A percentile compares a stretch with the other conserved stretches of the same genome.
These are phyloP conservation scores for Ophiostoma perfectum DNA, from an alignment of 2,329 filamentous ascomycete species.

Conservation along the genomic window DNA sequence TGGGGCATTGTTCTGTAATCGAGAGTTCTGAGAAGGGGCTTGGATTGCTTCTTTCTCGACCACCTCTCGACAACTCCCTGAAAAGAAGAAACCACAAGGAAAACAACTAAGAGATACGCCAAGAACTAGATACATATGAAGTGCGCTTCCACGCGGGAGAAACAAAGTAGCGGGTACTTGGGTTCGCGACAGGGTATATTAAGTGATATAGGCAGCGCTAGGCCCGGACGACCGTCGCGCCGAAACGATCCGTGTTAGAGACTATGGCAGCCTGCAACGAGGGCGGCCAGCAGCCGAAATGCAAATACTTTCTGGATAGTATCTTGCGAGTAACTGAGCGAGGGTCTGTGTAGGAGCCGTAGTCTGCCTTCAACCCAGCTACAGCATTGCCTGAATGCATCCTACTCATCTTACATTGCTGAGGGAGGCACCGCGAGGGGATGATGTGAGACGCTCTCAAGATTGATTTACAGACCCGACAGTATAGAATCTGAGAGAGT, in stretches of 20 bases:
- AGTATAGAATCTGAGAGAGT: too few relatives aligned
- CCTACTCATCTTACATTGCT: not conserved
- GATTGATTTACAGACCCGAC: not conserved
- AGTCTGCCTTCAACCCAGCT: too few relatives aligned
- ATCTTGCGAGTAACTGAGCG: not conserved
- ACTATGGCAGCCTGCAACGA: conserved; percentile 25
- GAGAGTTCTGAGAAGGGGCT: conserved; percentile 4
- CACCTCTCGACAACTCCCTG: not conserved
- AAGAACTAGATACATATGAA: not conserved
- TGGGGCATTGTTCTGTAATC: not conserved
- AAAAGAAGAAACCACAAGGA: not conserved
- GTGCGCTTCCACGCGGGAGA: not conserved
- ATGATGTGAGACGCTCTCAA: not conserved
- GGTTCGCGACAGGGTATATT: not conserved
- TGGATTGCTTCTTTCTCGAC: not conserved
- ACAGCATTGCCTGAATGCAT: too few relatives aligned
- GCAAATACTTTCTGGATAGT: not conserved
- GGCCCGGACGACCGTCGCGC: not conserved
- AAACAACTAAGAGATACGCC: not conserved
- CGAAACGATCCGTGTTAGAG: conserved; percentile 28
- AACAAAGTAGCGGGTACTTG: not conserved
- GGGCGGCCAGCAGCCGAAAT: not conserved
- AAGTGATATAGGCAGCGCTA: not conserved
- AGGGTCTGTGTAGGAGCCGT: too few relatives aligned
- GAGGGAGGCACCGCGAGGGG: not conserved